Evolutionary conservation across 2,329 filamentous ascomycete genomes (phyloP).

Genomic region (Pseudocercospora crystallina): DNA sequence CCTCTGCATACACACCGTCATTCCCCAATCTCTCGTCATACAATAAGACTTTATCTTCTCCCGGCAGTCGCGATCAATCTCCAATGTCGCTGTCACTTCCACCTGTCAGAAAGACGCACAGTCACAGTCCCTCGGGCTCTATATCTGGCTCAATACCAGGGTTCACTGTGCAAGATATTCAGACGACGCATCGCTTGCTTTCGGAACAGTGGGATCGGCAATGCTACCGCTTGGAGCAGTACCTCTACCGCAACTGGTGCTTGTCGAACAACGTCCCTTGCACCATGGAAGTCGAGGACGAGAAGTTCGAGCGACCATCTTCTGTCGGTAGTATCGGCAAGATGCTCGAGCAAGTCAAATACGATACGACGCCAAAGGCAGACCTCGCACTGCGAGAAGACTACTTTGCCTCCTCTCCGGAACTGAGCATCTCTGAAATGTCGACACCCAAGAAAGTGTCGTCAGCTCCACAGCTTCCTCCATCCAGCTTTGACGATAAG

Average conservation of each 20-base stretch:
- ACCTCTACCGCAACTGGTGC: conserved; percentile 49
- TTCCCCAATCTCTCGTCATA: conserved; percentile 30
- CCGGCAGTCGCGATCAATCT: conserved; percentile 11
- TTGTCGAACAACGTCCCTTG: conserved; percentile 45
- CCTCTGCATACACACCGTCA: conserved; percentile 32
- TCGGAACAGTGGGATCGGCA: conserved; percentile 53
- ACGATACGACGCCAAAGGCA: conserved; percentile 46
- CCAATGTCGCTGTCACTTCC: conserved; percentile 30
- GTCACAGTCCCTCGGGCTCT: conserved; percentile 18
- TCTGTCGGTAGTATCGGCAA: conserved; percentile 30
- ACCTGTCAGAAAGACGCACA: conserved; percentile 21
- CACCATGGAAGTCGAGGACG: conserved; percentile 46
- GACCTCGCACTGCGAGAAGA: conserved; percentile 37
- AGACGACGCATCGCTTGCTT: conserved; percentile 48
- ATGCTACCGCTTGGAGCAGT: conserved; percentile 47
- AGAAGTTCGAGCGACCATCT: conserved; percentile 46
- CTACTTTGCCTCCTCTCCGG: conserved; percentile 31
- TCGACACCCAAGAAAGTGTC: conserved; percentile 6
- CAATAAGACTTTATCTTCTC: conserved; percentile 10
- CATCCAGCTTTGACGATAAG: conserved; percentile 13
- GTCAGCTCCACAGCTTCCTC: conserved; percentile 12
- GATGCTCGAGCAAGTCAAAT: conserved; percentile 45
- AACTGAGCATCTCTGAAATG: conserved; percentile 2
- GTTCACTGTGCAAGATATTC: conserved; percentile 51
- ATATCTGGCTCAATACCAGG: conserved; percentile 22